A percentile compares a stretch with the other conserved stretches of the same genome.
Evolutionary conservation across 352 stramenopile genomes (phyloP).

Genomic region (Globisporangium apiculatum): DNA sequence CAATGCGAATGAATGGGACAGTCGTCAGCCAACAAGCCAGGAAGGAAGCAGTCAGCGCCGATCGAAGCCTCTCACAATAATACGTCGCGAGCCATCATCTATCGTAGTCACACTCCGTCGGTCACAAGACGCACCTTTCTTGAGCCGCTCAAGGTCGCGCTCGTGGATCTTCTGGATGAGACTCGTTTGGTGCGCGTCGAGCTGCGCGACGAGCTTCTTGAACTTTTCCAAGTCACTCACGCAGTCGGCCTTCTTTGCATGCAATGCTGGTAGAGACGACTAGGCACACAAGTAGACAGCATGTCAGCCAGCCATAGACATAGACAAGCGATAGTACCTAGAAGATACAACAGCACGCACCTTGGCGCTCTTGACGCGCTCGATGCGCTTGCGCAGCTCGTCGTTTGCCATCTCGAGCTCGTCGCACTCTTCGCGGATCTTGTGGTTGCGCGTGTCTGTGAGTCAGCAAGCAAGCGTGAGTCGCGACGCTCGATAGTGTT

Average conservation of each 20-base stretch:
- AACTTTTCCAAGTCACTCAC: conserved; percentile 91
- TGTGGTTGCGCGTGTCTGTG: conserved; percentile 45
- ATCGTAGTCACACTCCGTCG: neutral
- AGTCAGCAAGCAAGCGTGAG: no score
- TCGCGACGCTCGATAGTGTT: neutral
- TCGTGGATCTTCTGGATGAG: conserved; percentile 88
- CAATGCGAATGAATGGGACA: neutral
- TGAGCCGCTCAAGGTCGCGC: conserved; percentile 55
- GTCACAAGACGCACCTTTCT: conserved; percentile 59
- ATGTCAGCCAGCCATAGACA: neutral
- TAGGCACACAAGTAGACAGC: conserved; percentile 1
- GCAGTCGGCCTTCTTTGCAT: conserved; percentile 84
- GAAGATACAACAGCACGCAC: conserved; percentile 14
- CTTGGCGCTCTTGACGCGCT: conserved; percentile 64
- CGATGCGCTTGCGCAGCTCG: conserved; percentile 56
- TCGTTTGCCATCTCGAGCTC: conserved; percentile 46
- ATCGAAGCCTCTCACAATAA: no score
- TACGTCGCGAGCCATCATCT: neutral
- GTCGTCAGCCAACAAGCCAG: neutral
- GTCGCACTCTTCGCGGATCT: conserved; percentile 38
- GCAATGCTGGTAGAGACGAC: conserved; percentile 66
- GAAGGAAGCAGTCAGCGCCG: no score
- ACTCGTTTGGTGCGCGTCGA: conserved; percentile 68
- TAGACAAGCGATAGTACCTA: neutral
- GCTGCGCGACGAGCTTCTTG: conserved; percentile 74